Percentiles rank a stretch among this genome's conserved stretches.
These are phyloP conservation scores for Boletus smithii DNA, from an alignment of 1,284 basidiomycete species.

Conservation along the genomic window DNA sequence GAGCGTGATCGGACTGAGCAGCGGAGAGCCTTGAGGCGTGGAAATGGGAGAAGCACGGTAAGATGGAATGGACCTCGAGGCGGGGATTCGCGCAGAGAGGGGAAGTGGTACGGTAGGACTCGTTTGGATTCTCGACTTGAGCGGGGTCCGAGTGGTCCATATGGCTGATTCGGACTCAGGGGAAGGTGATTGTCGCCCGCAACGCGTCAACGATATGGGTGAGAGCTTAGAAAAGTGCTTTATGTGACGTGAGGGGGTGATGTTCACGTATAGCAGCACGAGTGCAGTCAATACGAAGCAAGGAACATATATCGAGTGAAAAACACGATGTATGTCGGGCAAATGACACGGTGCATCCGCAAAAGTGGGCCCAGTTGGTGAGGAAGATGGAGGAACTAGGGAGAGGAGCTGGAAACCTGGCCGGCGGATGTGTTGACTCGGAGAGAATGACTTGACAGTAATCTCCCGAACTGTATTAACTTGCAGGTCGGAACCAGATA, in stretches of 20 bases:
- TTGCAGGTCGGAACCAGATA: conserved; percentile 25
- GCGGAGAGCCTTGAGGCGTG: conserved; percentile 28
- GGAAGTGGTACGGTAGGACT: conserved; percentile 27
- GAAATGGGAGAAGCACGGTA: conserved; percentile 27
- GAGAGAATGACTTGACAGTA: conserved; percentile 81
- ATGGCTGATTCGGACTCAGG: conserved; percentile 34
- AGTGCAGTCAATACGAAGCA: conserved; percentile 27
- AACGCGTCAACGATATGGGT: conserved; percentile 14
- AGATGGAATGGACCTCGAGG: conserved; percentile 16
- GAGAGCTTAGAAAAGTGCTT: conserved; percentile 21
- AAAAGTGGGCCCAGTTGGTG: conserved; percentile 20
- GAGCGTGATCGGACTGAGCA: conserved; percentile 34
- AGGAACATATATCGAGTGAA: conserved; percentile 53
- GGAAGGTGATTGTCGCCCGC: conserved; percentile 10
- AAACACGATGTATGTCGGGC: conserved; percentile 67
- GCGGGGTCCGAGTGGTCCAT: conserved; percentile 30
- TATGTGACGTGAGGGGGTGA: conserved; percentile 20
- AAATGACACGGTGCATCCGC: conserved; percentile 60
- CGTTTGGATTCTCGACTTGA: conserved; percentile 13
- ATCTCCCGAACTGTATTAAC: conserved; percentile 53
- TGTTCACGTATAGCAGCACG: conserved; percentile 28
- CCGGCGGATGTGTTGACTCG: conserved; percentile 66
- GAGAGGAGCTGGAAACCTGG: conserved; percentile 88
- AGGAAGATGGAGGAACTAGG: conserved; percentile 45
- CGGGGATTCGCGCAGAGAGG: conserved; percentile 21